Evolutionary conservation across 2,329 filamentous ascomycete genomes (phyloP), one percentile per base, ranked within the genome.

Genomic region (Ceratocystis alfenasii): DNA sequence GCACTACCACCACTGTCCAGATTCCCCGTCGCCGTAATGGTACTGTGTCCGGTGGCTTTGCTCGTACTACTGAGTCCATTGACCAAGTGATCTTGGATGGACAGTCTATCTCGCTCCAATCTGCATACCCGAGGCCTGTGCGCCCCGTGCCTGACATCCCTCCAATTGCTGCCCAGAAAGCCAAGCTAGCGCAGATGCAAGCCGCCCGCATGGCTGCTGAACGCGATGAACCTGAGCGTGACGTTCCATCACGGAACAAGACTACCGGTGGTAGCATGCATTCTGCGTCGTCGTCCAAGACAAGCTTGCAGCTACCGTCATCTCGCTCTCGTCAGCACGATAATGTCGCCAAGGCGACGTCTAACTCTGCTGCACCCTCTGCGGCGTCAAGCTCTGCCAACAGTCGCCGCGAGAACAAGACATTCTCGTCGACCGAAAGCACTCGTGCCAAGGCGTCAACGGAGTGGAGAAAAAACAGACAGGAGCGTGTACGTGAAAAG

Each of bases 401-500:
- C 36, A 41, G 33, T 20, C 50, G 48, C 25, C 36, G 62, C 20
- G 65, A 67, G 6, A 64, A 55, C 41, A 67, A 68, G 36, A 25
- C 57, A 17, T 63, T 62, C 12, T 36, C 66, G 1, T 46, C 33
- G 28, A 25, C 45, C 1, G 55, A 61, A 4, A 41, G 46, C n/a
- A 22, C 62, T 5, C 62, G 55, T 28, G 28, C 55, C n/a, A 33
- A 60, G 33, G 48, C 46, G n/a, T 50, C 67, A 1, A 22, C 66
- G 10, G 68, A 68, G 15, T 67, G 64, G 64, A 62, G 67, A 15
- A 64, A 61, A 22, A 61, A 44, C 25, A 66, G 68, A 12, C 66
- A 67, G 28, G 76, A 78, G 5, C 73, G 72, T 59, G 77, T 78
- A 4, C 74, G 73, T 25, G 75, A 77, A 20, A 74, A 73, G 70